A percentile compares a stretch with the other conserved stretches of the same genome.
Evolutionary conservation across 2,329 filamentous ascomycete genomes (phyloP).

Genomic region (Colletotrichum sp.): DNA sequence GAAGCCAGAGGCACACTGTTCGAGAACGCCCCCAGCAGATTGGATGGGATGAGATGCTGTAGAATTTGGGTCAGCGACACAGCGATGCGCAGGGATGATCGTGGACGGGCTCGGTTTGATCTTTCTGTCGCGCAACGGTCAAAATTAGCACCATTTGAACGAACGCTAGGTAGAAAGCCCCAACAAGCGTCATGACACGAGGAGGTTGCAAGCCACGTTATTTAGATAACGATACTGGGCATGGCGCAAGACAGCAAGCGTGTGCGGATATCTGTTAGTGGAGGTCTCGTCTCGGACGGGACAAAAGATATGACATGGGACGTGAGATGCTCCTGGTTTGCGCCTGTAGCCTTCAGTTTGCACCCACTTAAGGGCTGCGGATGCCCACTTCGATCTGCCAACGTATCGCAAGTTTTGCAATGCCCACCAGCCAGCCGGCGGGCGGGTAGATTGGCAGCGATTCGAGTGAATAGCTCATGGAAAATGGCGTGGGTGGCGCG

Average conservation of each 20-base stretch:
- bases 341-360: not conserved
- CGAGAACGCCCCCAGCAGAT: slow-evolving; percentile 7
- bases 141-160: not conserved
- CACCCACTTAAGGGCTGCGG: not conserved
- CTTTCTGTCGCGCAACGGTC: slow-evolving; percentile 4
- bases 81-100: slow-evolving; percentile 1
- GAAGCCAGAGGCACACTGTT: not conserved
- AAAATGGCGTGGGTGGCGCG: slow-evolving; percentile 4
- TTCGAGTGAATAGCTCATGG: not conserved
- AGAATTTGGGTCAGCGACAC: not conserved
- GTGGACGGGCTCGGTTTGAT: not conserved
- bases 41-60: slow-evolving; percentile 11
- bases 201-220: not conserved
- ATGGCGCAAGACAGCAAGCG: not conserved
- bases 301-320: not conserved
- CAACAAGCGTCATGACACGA: not conserved
- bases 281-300: not conserved
- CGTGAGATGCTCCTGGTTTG: not conserved
- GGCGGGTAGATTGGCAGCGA: not conserved
- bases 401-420: not conserved
- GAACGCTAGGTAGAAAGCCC: not conserved
- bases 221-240: not conserved
- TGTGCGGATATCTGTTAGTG: not conserved
- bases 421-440: not conserved
- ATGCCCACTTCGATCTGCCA: not conserved